Evolutionary conservation across 2,329 filamentous ascomycete species (phyloP).

Genomic region (Myriangium duriaei): DNA sequence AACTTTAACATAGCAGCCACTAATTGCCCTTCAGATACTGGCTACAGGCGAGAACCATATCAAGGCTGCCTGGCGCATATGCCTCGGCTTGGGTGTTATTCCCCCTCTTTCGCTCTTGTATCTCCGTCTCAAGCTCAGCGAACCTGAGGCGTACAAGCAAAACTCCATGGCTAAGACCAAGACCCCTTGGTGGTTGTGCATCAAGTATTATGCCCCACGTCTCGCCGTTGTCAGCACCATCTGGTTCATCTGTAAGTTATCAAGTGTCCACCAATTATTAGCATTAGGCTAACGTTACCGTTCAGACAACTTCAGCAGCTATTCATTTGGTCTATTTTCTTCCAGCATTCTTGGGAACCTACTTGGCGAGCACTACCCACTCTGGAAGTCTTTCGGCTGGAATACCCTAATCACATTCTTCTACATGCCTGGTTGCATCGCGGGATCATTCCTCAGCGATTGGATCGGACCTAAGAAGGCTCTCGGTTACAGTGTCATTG

Average conservation of each 20-base stretch:
- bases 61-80: constrained; percentile 68
- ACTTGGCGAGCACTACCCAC: constrained; percentile 42
- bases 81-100: constrained; percentile 65
- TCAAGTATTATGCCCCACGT: constrained; percentile 61
- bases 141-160: constrained; percentile 64
- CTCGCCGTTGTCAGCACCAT: constrained; percentile 58
- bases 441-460: constrained; percentile 67
- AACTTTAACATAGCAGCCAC: not conserved
- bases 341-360: constrained; percentile 58
- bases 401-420: constrained; percentile 80
- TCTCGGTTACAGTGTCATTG: constrained; percentile 54
- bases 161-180: constrained; percentile 51
- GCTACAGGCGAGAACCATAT: constrained; percentile 46
- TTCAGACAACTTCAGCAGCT: constrained; percentile 56
- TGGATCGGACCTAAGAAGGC: constrained; percentile 66
- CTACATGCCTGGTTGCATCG: constrained; percentile 70
- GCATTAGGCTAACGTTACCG: constrained; percentile 13
- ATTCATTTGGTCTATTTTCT: constrained; percentile 78
- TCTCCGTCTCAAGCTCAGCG: constrained; percentile 59
- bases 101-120: constrained; percentile 61
- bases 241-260: constrained; percentile 60
- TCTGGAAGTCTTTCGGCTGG: constrained; percentile 78
- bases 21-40: constrained; percentile 32
- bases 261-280: not conserved
- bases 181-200: constrained; percentile 38